phyloP scores from a whole-genome alignment of 164 flowering plant species.

The Berberis thunbergii region DNA sequence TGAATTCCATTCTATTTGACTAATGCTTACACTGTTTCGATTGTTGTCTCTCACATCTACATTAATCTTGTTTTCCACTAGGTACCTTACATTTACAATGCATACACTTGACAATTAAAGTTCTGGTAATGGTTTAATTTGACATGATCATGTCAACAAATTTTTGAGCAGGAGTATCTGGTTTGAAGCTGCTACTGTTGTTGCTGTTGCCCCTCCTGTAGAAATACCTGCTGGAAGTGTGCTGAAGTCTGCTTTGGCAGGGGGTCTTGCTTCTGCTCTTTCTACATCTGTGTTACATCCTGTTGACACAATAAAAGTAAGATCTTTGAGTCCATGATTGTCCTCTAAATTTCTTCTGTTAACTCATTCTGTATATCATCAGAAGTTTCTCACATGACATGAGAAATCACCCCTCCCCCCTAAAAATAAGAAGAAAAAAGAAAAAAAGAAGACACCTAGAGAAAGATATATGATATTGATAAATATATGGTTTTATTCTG shows the following conservation, averaged over 20 bases:
- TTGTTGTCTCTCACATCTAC: too few species aligned
- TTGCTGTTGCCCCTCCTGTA: conserved; percentile 90
- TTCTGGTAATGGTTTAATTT: neutral
- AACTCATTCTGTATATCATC: too few species aligned
- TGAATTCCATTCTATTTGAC: too few species aligned
- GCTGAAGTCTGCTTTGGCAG: conserved; percentile 88
- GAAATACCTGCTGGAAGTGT: conserved; percentile 90
- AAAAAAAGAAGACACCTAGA: too few species aligned
- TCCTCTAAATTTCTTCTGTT: too few species aligned
- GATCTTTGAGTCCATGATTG: conserved; percentile 3
- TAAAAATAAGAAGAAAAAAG: too few species aligned
- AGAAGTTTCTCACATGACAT: too few species aligned
- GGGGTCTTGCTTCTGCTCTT: conserved; percentile 91
- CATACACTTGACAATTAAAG: neutral
- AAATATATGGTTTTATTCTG: too few species aligned
- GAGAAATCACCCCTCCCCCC: too few species aligned
- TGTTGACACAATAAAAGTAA: conserved; percentile 83
- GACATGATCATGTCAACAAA: neutral
- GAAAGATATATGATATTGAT: too few species aligned
- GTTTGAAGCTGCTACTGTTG: conserved; percentile 97
- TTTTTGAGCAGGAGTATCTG: conserved; percentile 57
- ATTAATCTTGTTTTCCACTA: too few species aligned
- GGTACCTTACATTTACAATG: neutral
- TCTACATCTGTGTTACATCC: conserved; percentile 82
- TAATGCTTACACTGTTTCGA: too few species aligned